Base-by-base conservation (phyloP, 2,329 filamentous ascomycete species). In the Penicillium rolfsii region DNA sequence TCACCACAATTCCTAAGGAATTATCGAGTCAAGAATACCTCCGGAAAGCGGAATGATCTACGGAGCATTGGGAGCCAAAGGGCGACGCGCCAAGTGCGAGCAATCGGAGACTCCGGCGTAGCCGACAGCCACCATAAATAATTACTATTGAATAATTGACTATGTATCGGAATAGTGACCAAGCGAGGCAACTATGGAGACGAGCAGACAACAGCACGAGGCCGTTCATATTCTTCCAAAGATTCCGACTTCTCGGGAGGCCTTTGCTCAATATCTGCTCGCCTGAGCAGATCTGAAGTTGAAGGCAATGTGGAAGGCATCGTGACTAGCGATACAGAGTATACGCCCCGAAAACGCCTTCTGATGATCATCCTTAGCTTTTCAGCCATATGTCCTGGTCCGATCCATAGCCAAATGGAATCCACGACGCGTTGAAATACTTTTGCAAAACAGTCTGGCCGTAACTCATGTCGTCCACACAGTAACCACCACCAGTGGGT, bases 391-490 rank as follows among this genome's bases (percentile, higher is more conserved):
- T 45, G 59, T 71, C 65, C 9, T 65, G 59, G 19, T 65, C 61
- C 16, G 48, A 48, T 0, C 66, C 69, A 60, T 67, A 71, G 0
- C 61, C 67, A 62, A 59, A 66, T 2, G 65, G 61, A 59, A 73
- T 64, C 65, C 67, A 73, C 16, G 70, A 70, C 24, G 65, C 45
- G 14, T 57, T 46, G 11, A 71, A 73, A 38, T 72, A 73, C 36
- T 48, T 49, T 55, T 71, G 52, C 54, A 65, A 8, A 28, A 73
- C 71, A n/a, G 69, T 65, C 24, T 67, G 48, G 19, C 33, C 38
- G 26, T 72, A 73, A 1, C 1, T 53, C 63, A 63, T 65, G 55
- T 73, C 71, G 61, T 73, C 71, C 16, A 71, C 69, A 52, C 71
- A 73, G 40, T 72, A 71, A 28, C 60, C 63, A 1, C 71, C 70